Evolutionary conservation across 345 rosid species (phyloP), one percentile per base, ranked within the genome.

Genomic region (Limnanthes douglasii): DNA sequence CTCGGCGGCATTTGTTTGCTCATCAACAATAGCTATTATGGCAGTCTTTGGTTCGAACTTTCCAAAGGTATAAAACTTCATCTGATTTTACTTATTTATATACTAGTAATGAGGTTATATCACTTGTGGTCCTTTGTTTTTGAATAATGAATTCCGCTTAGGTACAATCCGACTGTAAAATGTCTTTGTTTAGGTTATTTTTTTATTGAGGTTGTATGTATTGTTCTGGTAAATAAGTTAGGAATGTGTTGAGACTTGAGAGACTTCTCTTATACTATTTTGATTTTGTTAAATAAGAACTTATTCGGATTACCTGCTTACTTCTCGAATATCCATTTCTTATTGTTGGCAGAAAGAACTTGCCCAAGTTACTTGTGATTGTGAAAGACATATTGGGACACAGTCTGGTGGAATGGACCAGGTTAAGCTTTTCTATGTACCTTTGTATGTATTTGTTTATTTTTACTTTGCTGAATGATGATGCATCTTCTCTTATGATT

Each of bases 361-460:
- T 47, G 99, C 99, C 11, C 99, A 92, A 22, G 62, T 92, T 42
- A 85, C 99, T 2, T 85, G 98, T 43, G 93, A 75, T 8, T 85
- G 99, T 45, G 99, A 85, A 64, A 68, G 75, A 38, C 94, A 92
- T 42, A 78, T 92, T 37, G 99, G 99, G 59, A 85, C 96, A 4
- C 99, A 78, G 34, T 85, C 99, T 36, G 99, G 99, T 50, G 99
- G 99, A 41, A 92, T 92, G 99, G 99, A 85, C 58, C 99, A 92
- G 93, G 96, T 90, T 43, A 21, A 14, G 15, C 7, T 12, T 27
- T 51, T 21, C 30, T 36, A 19, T 4, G 35, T 23, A 1, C 18
- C 29, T 5, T 10, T 6, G 11, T 34, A n/a, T n/a, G n/a, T n/a
- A n/a, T n/a, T n/a, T 8, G 29, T 38, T 44, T 5, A 5, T 33